Conservation (phyloP, 177 flowering plant genomes). For the Vitis hybrid region DNA sequence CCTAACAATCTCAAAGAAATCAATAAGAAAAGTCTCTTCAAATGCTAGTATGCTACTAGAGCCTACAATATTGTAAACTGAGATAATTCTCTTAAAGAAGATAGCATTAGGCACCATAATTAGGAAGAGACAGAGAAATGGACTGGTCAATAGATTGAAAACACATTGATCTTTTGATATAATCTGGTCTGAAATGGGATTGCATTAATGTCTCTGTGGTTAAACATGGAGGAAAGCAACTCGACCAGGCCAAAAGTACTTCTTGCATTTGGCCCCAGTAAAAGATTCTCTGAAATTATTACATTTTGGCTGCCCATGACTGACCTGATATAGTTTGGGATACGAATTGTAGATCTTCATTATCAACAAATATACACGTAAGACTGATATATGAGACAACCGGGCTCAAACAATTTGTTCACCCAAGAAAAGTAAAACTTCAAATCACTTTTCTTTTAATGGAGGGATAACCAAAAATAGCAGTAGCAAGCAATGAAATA, state of each 20-base stretch:
- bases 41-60: background rate
- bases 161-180: background rate
- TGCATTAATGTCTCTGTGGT: background rate
- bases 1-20: background rate
- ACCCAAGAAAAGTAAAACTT: constrained; percentile 14
- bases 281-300: constrained; percentile 24
- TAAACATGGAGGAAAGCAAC: constrained; percentile 3
- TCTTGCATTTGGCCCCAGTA: background rate
- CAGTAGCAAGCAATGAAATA: background rate
- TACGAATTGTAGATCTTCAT: background rate
- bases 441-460: constrained; percentile 7
- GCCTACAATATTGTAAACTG: too few species aligned
- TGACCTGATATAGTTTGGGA: constrained; percentile 9
- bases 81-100: too few species aligned
- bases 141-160: too few species aligned
- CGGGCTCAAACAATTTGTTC: constrained; percentile 1
- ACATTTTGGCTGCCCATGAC: constrained; percentile 11
- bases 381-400: background rate
- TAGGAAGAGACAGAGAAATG: too few species aligned
- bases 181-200: background rate
- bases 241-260: background rate
- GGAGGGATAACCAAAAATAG: constrained; percentile 4
- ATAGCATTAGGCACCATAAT: too few species aligned
- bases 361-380: constrained; percentile 1
- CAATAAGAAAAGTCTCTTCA: background rate